phyloP scores from a whole-genome alignment of 768 basidiomycete genomes.

The Boletus fagicola region DNA sequence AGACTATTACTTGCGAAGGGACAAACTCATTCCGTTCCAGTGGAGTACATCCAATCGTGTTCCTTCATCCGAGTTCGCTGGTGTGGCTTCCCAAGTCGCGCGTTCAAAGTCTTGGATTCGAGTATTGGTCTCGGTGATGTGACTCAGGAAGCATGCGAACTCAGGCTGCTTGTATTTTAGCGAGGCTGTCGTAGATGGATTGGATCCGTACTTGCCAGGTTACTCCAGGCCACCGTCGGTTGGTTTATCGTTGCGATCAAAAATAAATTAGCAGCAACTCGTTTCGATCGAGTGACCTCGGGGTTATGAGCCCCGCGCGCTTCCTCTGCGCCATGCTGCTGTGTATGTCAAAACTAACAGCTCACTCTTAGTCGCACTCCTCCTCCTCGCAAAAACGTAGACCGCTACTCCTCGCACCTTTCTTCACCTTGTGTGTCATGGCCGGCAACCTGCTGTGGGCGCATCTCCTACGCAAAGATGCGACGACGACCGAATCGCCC shows the following conservation, averaged over 20 bases:
- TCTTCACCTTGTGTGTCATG: background rate
- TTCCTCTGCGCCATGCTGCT: slow-evolving; percentile 50
- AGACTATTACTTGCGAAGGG: background rate
- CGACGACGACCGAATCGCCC: slow-evolving; percentile 21
- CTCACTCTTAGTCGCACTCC: no score
- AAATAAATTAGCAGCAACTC: slow-evolving; percentile 35
- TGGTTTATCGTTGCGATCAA: background rate
- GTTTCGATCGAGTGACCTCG: slow-evolving; percentile 51
- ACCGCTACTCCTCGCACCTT: background rate
- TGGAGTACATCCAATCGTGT: slow-evolving; percentile 11
- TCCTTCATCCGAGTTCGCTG: background rate
- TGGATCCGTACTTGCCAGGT: no score
- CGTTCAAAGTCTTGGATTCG: no score
- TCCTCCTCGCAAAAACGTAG: no score
- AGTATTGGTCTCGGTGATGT: no score
- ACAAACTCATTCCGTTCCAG: background rate
- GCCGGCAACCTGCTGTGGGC: slow-evolving; percentile 45
- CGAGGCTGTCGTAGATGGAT: no score
- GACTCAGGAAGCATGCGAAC: no score
- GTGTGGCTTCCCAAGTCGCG: background rate
- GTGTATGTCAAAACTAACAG: rapidly evolving
- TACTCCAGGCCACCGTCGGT: no score
- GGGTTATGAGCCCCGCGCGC: slow-evolving; percentile 51
- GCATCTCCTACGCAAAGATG: slow-evolving; percentile 51
- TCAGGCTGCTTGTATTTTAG: no score